Base-by-base conservation (phyloP, 2,329 filamentous ascomycete genomes). In the Coniella lustricola region DNA sequence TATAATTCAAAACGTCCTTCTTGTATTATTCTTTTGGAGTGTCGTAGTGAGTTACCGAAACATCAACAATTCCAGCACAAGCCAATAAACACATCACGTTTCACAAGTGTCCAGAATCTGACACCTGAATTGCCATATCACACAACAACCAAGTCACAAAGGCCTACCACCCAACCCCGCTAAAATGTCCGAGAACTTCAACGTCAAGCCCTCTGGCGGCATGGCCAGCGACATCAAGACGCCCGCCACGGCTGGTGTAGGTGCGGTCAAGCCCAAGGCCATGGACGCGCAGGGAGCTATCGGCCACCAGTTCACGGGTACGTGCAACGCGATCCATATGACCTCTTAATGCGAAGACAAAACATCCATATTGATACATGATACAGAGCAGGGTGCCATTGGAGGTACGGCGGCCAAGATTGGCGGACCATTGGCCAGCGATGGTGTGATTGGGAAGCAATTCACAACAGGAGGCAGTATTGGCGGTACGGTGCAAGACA, bases 291-390 rank as follows among this genome's bases (percentile, higher is more conserved):
- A 70, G 1, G 76, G 76, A 4, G 63, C 68, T 0, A 68, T 80
- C 31, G 76, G 77, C 17, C 76, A 74, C 55, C 74, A 79, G 18
- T 80, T 80, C 57, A 80, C 72, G 3, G 69, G 71, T 73, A 59
- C 41, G 48, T 14, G 14, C 14, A 34, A 10, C 25, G 5, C 25
- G 25, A 29, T n/a, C n/a, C n/a, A n/a, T n/a, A n/a, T n/a, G n/a
- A n/a, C n/a, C n/a, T n/a, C 25, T 21, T n/a, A 3, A 18, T 4
- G 7, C 13, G 29, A 33, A 18, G 3, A 13, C 17, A 22, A 5
- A 13, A 7, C 46, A n/a, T n/a, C n/a, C n/a, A n/a, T n/a, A n/a
- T n/a, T n/a, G n/a, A n/a, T n/a, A 50, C 17, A 53, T 33, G 32
- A 13, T 5, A 1, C 16, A 72, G 69, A 68, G 33, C 58, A 73